These are phyloP conservation scores for Vitis hybrid DNA, from an alignment of 177 flowering plant genomes.

Conservation along the genomic window DNA sequence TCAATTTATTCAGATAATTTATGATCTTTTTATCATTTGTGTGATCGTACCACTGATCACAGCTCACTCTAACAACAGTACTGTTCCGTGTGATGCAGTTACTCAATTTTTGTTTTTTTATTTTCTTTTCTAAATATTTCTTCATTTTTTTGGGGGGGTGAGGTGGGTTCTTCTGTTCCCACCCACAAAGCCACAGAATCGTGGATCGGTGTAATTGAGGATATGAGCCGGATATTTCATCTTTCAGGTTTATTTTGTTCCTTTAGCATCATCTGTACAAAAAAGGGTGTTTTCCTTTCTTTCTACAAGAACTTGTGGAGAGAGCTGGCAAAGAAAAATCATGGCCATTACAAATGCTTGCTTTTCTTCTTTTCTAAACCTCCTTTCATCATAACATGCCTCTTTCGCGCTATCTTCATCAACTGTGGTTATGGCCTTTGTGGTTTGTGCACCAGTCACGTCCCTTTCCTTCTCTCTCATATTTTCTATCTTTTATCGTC, in stretches of 20 bases:
- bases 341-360: background rate
- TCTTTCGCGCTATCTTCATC: background rate
- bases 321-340: conserved; percentile 9
- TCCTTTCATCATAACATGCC: conserved; percentile 19
- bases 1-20: too few relatives aligned
- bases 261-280: conserved; percentile 3
- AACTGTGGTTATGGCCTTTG: conserved; percentile 15
- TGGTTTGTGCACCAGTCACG: conserved; percentile 45
- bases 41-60: too few relatives aligned
- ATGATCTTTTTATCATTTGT: too few relatives aligned
- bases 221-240: background rate
- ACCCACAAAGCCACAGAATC: too few relatives aligned
- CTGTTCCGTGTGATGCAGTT: too few relatives aligned
- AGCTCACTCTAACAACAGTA: too few relatives aligned
- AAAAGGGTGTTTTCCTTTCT: conserved; percentile 2
- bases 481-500: conserved; percentile 13
- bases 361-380: background rate
- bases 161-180: too few relatives aligned
- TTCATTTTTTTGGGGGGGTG: too few relatives aligned
- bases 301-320: conserved; percentile 5
- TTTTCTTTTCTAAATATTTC: too few relatives aligned
- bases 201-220: too few relatives aligned
- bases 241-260: background rate
- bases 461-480: conserved; percentile 35
- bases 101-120: too few relatives aligned